A percentile compares a stretch with the other conserved stretches of the same genome.
Evolutionary conservation across 192 early-diverging fungal species (phyloP).

Genomic region (Coemansia sp.): DNA sequence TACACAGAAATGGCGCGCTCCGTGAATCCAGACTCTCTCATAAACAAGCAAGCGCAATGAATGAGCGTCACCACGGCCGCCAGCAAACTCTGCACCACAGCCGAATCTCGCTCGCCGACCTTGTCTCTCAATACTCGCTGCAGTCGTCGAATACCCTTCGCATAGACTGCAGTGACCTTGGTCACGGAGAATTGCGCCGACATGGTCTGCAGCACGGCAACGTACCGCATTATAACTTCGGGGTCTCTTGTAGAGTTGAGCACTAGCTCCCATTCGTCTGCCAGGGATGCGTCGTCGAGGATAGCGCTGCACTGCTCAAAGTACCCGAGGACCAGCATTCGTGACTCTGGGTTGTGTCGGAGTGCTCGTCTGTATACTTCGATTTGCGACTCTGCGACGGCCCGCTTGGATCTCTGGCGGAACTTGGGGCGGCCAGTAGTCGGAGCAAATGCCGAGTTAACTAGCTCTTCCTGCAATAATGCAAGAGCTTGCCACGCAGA

Average conservation of each 20-base stretch:
- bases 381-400: slow-evolving; percentile 23
- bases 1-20: slow-evolving; percentile 25
- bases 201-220: slow-evolving; percentile 20
- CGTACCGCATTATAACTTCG: slow-evolving; percentile 7
- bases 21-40: slow-evolving; percentile 25
- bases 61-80: slow-evolving; percentile 14
- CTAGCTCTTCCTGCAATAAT: slow-evolving; percentile 18
- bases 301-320: slow-evolving; percentile 18
- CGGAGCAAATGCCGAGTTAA: slow-evolving; percentile 3
- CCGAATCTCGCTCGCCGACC: not conserved
- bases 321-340: slow-evolving; percentile 21
- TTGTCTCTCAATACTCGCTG: slow-evolving; percentile 3
- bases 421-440: not conserved
- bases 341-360: slow-evolving; percentile 11
- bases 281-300: slow-evolving; percentile 12
- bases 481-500: slow-evolving; percentile 25
- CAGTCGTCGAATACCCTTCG: slow-evolving; percentile 8
- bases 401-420: slow-evolving; percentile 4
- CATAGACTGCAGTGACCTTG: slow-evolving; percentile 16
- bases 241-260: slow-evolving; percentile 9
- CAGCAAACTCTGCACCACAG: not conserved
- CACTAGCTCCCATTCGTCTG: slow-evolving; percentile 19
- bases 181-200: slow-evolving; percentile 14
- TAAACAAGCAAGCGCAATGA: slow-evolving; percentile 28
- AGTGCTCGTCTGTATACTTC: slow-evolving; percentile 25